phyloP scores from a whole-genome alignment of 139 green algal genomes.

The Volvox africanus region DNA sequence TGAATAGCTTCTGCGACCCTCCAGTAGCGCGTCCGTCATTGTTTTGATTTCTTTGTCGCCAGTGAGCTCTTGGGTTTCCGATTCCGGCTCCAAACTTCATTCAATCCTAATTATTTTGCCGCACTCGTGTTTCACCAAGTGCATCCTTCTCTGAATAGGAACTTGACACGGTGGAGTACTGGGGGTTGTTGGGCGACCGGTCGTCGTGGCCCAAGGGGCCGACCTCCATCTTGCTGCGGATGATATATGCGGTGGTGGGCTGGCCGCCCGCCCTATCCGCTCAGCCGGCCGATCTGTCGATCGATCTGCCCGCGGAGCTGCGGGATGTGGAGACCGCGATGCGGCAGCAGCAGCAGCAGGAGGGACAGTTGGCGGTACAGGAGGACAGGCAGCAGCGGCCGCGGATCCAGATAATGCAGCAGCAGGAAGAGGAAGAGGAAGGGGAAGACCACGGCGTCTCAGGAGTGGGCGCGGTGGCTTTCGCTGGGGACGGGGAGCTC shows the following conservation, averaged over 20 bases:
- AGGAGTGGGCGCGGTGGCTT: neutral
- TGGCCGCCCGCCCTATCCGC: conserved; percentile 42
- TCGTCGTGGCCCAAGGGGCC: conserved; percentile 71
- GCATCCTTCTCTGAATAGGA: conserved; percentile 5
- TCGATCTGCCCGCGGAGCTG: conserved; percentile 12
- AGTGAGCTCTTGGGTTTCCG: no score
- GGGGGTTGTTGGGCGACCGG: conserved; percentile 74
- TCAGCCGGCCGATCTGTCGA: conserved; percentile 27
- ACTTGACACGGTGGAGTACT: conserved; percentile 77
- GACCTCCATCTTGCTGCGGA: conserved; percentile 62
- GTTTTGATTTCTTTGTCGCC: no score
- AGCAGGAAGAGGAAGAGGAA: neutral
- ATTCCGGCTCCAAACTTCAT: no score
- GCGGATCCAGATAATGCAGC: neutral
- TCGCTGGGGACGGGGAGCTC: no score
- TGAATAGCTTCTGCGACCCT: no score
- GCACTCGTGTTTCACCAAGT: no score
- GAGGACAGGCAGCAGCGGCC: neutral
- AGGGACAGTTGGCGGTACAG: neutral
- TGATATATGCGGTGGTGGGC: conserved; percentile 58
- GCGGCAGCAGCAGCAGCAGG: no score
- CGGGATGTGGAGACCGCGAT: neutral
- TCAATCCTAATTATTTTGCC: no score
- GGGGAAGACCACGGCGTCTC: neutral
- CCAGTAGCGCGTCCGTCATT: no score